These are phyloP conservation scores for Fonsecaea pugnacius DNA, from an alignment of 2,329 filamentous ascomycete species.

Conservation along the genomic window DNA sequence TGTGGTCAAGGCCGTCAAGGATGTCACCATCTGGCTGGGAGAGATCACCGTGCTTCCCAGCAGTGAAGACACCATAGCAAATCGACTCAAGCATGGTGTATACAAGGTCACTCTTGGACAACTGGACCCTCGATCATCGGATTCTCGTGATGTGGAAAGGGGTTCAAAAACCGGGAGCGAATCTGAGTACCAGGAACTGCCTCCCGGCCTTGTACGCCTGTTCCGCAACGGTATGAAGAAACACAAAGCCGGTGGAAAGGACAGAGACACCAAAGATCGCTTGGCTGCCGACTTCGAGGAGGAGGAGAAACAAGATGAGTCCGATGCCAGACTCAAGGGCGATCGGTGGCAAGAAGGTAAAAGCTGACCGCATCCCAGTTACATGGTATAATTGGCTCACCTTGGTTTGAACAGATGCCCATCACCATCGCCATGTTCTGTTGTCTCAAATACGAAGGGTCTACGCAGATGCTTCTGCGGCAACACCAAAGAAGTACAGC, in stretches of 20 bases:
- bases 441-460: conserved; percentile 48
- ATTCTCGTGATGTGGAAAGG: conserved; percentile 19
- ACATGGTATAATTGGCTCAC: conserved; percentile 6
- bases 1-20: conserved; percentile 58
- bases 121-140: conserved; percentile 11
- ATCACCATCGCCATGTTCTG: conserved; percentile 53
- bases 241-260: conserved; percentile 12
- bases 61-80: conserved; percentile 47
- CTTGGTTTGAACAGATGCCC: conserved; percentile 34
- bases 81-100: conserved; percentile 38
- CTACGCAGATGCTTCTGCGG: conserved; percentile 43
- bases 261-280: conserved; percentile 38
- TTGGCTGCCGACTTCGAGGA: conserved; percentile 47
- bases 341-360: conserved; percentile 51
- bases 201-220: conserved; percentile 35
- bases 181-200: conserved; percentile 25
- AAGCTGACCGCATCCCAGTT: not conserved
- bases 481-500: conserved; percentile 44
- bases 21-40: conserved; percentile 61
- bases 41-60: conserved; percentile 60
- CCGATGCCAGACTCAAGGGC: conserved; percentile 47
- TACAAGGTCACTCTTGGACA: conserved; percentile 35
- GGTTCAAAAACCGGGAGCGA: conserved; percentile 17
- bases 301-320: conserved; percentile 49
- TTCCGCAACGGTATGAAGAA: conserved; percentile 29